Percentiles rank a stretch among this genome's conserved stretches.
These are phyloP conservation scores for Rhododendron mucronatum DNA, from an alignment of 148 eudicot genomes.

Conservation along the genomic window DNA sequence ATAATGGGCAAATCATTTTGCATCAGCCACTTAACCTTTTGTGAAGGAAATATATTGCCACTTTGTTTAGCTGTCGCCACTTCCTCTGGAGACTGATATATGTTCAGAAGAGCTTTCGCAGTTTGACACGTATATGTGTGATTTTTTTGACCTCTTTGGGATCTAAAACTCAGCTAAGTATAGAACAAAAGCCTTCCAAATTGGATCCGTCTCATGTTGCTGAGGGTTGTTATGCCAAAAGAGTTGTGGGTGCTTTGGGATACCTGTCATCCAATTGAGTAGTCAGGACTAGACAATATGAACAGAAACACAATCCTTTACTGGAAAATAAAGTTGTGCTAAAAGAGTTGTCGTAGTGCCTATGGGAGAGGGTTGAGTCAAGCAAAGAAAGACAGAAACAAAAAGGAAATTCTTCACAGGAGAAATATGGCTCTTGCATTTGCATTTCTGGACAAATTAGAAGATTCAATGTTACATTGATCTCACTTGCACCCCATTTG, in stretches of 20 bases:
- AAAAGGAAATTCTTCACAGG: not conserved
- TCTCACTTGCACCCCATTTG: not conserved
- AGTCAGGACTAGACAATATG: not conserved
- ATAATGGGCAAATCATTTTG: not conserved
- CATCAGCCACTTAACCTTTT: not conserved
- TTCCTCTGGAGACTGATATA: not conserved
- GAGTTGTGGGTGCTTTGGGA: not conserved
- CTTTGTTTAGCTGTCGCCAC: not conserved
- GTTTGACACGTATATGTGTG: not conserved
- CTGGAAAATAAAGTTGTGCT: not conserved
- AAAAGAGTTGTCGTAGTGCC: not conserved
- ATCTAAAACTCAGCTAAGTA: not conserved
- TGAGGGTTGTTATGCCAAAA: not conserved
- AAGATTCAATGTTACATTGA: not conserved
- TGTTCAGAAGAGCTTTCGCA: not conserved
- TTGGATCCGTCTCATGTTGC: not conserved
- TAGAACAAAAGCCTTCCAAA: not conserved
- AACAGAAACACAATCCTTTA: not conserved
- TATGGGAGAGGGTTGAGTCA: not conserved
- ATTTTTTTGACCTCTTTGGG: not conserved
- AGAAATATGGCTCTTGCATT: not conserved
- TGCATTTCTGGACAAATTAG: not conserved
- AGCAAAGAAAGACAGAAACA: not conserved
- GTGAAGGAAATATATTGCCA: not conserved
- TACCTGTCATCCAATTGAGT: not conserved